Base-by-base conservation (phyloP, 495 filamentous ascomycete genomes). In the Trypethelium eluteriae region DNA sequence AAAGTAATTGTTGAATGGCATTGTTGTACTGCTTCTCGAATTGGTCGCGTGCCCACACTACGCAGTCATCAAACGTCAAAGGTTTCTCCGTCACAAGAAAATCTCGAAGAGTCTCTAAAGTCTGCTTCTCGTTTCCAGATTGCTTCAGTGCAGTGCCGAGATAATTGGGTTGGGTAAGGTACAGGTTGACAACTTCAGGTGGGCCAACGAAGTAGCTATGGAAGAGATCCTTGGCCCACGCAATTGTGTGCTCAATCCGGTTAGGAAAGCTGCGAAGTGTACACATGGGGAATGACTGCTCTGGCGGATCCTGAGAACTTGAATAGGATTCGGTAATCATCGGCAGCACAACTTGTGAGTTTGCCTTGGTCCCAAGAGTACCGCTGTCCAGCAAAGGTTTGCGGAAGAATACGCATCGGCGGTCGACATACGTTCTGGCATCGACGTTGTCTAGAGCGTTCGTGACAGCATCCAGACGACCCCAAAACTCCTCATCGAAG, bases 211-310 rank as follows among this genome's bases (percentile, higher is more conserved):
- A 99, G 66, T 89, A 93, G 25, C 86, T 86, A 76, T 96, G 91
- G 81, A 99, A 99, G 32, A 96, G 80, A 73, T 98, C 94, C 57
- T 93, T 86, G 36, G 92, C 90, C 95, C 95, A 99, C 32, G 95
- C 95, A 75, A 99, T 99, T 4, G 95, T 99, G 74, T 99, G 95
- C 79, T 99, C 91, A 74, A 99, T 99, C 73, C 87, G 89, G 81
- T 99, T 99, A 65, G 95, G 95, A 83, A 99, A 99, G 81, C 92
- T 96, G 68, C 92, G 85, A 65, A 99, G 81, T 3, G 95, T 99
- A 76, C 95, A 99, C 90, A 96, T 96, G 2, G 95, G 95, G 85
- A 98, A 97, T 0, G 92, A 96, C 78, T 96, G 91, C 82, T 99
- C 95, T 1, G 95, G 95, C 2, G 95, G 95, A 79, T 99, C 95